These are phyloP conservation scores for Pulveroboletus ravenelii DNA, from an alignment of 768 basidiomycete species.

Conservation along the genomic window DNA sequence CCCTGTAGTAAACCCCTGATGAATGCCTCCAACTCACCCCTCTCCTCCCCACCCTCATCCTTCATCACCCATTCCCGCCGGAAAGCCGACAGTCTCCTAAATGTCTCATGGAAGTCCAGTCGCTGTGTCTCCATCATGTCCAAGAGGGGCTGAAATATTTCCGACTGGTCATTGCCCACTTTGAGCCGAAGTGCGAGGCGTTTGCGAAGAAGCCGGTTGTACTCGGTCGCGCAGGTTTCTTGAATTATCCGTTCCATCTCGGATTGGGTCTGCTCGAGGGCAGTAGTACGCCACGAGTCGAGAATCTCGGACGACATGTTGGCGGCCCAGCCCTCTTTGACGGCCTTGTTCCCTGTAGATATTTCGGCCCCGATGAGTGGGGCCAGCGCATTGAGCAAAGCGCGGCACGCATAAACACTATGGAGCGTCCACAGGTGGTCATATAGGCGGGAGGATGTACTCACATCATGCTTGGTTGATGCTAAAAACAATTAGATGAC, in stretches of 20 bases:
- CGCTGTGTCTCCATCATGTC: slow-evolving; percentile 64
- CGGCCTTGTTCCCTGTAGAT: slow-evolving; percentile 45
- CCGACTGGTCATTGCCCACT: slow-evolving; percentile 53
- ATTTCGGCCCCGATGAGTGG: slow-evolving; percentile 85
- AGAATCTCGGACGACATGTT: slow-evolving; percentile 48
- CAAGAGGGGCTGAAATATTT: slow-evolving; percentile 65
- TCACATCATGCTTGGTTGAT: slow-evolving; percentile 78
- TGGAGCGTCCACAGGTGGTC: slow-evolving; percentile 2
- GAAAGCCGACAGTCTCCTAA: slow-evolving; percentile 70
- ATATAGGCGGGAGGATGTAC: slow-evolving; percentile 18
- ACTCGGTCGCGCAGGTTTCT: slow-evolving; percentile 57
- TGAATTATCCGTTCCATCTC: slow-evolving; percentile 62
- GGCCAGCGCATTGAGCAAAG: slow-evolving; percentile 70
- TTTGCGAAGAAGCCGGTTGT: slow-evolving; percentile 68
- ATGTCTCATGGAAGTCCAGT: slow-evolving; percentile 87
- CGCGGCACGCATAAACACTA: slow-evolving; percentile 74
- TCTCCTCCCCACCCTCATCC: slow-evolving; percentile 10
- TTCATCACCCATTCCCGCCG: slow-evolving; percentile 32
- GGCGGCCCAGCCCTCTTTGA: slow-evolving; percentile 60
- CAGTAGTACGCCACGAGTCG: slow-evolving; percentile 57
- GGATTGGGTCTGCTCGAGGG: slow-evolving; percentile 45
- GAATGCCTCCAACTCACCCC: slow-evolving; percentile 34
- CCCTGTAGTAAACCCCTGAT: slow-evolving; percentile 42
- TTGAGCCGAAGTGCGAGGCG: slow-evolving; percentile 71
- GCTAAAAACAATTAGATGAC: slow-evolving; percentile 32